Conservation (phyloP, 306 rosid species). For the Neltuma alba region DNA sequence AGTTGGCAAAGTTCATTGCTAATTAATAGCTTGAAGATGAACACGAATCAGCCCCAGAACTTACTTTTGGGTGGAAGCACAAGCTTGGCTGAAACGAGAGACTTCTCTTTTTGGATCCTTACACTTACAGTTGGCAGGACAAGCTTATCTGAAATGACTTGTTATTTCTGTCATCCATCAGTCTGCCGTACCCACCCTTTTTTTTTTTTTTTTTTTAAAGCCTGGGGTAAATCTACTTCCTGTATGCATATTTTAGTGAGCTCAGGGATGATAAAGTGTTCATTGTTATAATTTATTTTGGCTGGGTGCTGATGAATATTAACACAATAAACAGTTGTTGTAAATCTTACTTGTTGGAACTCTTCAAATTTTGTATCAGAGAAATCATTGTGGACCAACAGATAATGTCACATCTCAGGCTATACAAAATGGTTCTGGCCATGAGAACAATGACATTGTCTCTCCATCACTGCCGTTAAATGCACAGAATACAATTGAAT, state of each 20-base stretch:
- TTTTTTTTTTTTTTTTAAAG: background rate
- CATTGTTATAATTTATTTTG: conserved; percentile 30
- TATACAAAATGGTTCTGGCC: too few relatives aligned
- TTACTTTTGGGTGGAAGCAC: conserved; percentile 77
- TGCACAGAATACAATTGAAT: conserved; percentile 57
- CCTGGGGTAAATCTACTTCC: background rate
- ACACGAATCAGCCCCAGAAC: conserved; percentile 34
- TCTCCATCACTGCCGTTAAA: conserved; percentile 56
- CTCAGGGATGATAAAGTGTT: conserved; percentile 27
- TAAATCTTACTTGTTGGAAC: conserved; percentile 37
- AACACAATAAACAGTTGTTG: background rate
- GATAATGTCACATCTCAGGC: conserved; percentile 63
- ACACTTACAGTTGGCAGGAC: conserved; percentile 39
- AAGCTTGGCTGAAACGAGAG: conserved; percentile 52
- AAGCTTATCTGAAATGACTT: conserved; percentile 48
- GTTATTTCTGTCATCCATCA: background rate
- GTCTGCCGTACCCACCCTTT: background rate
- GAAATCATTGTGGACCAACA: conserved; percentile 56
- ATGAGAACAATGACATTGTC: too few relatives aligned
- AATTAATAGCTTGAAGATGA: background rate
- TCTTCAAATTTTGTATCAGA: conserved; percentile 60
- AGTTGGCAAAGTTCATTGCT: background rate
- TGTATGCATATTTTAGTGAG: conserved; percentile 27
- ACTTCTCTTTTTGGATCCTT: conserved; percentile 35
- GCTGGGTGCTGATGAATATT: conserved; percentile 10